These are phyloP conservation scores for Trichoderma sp. DNA, from an alignment of 2,329 filamentous ascomycete genomes.

Conservation along the genomic window DNA sequence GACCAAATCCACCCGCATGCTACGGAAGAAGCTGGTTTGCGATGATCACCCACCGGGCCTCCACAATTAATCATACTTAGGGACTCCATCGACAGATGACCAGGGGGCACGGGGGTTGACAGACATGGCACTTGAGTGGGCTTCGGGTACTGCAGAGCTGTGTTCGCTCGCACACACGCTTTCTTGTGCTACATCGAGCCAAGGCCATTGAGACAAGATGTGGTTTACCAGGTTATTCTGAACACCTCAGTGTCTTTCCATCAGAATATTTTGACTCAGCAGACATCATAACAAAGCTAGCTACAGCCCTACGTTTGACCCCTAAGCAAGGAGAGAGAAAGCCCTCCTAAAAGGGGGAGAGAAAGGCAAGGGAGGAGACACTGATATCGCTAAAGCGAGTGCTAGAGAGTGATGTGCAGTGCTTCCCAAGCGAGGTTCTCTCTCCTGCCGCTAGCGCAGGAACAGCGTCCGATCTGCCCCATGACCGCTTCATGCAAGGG, in stretches of 20 bases:
- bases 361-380: not conserved
- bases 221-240: not conserved
- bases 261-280: not conserved
- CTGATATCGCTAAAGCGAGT: not conserved
- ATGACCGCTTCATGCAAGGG: conserved; percentile 9
- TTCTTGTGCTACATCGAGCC: not conserved
- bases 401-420: conserved; percentile 15
- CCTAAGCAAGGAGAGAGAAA: not conserved
- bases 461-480: conserved; percentile 17
- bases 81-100: not conserved
- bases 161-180: not conserved
- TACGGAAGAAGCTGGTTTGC: not conserved
- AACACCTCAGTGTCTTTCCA: not conserved
- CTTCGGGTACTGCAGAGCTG: not conserved
- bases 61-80: conserved; percentile 7
- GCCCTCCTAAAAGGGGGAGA: not conserved
- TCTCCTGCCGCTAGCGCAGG: conserved; percentile 18
- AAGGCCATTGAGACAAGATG: not conserved
- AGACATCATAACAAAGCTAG: not conserved
- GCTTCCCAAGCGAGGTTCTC: conserved; percentile 6
- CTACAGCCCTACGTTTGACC: too few species aligned
- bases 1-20: not conserved
- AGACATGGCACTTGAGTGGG: not conserved
- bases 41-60: not conserved
- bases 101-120: not conserved